Evolutionary conservation across 1,284 basidiomycete genomes (phyloP).

Genomic region (Trametes sp.): DNA sequence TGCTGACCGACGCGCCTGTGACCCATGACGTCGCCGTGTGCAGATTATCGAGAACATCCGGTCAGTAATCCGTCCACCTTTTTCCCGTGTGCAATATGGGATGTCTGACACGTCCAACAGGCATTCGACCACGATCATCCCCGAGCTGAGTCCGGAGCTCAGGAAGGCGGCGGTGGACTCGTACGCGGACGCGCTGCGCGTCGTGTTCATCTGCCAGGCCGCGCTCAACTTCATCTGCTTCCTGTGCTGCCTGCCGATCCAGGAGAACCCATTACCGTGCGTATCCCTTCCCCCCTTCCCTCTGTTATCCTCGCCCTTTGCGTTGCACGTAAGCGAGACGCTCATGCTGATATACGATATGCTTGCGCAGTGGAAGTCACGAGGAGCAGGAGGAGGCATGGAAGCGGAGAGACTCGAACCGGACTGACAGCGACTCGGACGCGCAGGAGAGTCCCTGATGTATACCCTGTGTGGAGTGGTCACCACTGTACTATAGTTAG

Average conservation of each 20-base stretch:
- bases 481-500: slow-evolving; percentile 22
- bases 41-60: slow-evolving; percentile 77
- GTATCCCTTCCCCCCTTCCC: slow-evolving; percentile 40
- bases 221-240: slow-evolving; percentile 70
- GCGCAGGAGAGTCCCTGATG: slow-evolving; percentile 28
- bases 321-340: slow-evolving; percentile 8
- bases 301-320: slow-evolving; percentile 7
- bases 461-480: slow-evolving; percentile 10
- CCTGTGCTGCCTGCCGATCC: slow-evolving; percentile 72
- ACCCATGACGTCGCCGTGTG: slow-evolving; percentile 13
- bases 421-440: slow-evolving; percentile 19
- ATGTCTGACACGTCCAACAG: too few relatives aligned
- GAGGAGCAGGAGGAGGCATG: slow-evolving; percentile 67
- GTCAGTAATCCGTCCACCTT: slow-evolving; percentile 44
- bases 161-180: slow-evolving; percentile 79
- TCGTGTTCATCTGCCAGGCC: slow-evolving; percentile 85
- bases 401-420: slow-evolving; percentile 42
- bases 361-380: slow-evolving; percentile 58
- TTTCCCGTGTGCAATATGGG: too few relatives aligned
- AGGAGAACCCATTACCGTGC: slow-evolving; percentile 78
- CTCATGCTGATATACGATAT: slow-evolving; percentile 10
- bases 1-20: slow-evolving; percentile 1
- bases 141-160: slow-evolving; percentile 66
- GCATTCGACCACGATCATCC: slow-evolving; percentile 84
- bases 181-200: slow-evolving; percentile 84